Percentiles rank a stretch among this genome's conserved stretches.
These are phyloP conservation scores for Berberis thunbergii DNA, from an alignment of 164 flowering plant genomes.

Conservation along the genomic window DNA sequence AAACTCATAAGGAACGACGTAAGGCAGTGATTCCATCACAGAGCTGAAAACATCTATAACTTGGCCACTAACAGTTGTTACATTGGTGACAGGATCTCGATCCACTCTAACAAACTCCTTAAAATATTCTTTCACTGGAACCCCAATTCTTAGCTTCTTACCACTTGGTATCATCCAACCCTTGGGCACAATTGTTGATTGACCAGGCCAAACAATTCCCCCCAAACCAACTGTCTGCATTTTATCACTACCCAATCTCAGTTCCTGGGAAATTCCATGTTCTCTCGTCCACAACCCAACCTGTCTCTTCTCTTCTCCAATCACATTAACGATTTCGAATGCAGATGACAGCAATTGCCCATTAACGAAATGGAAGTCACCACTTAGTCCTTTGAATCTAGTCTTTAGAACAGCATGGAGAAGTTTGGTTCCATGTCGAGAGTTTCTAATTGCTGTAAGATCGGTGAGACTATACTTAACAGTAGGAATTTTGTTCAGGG, in stretches of 20 bases:
- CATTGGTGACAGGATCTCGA: not conserved
- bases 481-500: not conserved
- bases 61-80: not conserved
- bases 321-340: constrained; percentile 34
- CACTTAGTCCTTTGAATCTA: constrained; percentile 24
- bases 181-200: constrained; percentile 18
- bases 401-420: constrained; percentile 11
- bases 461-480: not conserved
- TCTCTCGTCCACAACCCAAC: constrained; percentile 35
- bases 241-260: not conserved
- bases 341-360: constrained; percentile 26
- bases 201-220: constrained; percentile 49
- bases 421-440: constrained; percentile 23
- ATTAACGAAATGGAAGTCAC: constrained; percentile 25
- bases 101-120: constrained; percentile 25
- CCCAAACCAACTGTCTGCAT: constrained; percentile 9
- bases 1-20: too few relatives aligned
- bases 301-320: constrained; percentile 17
- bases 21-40: too few relatives aligned
- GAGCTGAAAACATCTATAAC: not conserved
- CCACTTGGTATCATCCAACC: constrained; percentile 39
- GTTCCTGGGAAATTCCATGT: constrained; percentile 15
- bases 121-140: constrained; percentile 28
- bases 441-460: constrained; percentile 20
- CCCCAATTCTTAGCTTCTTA: constrained; percentile 31